Conservation (phyloP, 1,139 yeast species). For the Blastobotrys apis region DNA sequence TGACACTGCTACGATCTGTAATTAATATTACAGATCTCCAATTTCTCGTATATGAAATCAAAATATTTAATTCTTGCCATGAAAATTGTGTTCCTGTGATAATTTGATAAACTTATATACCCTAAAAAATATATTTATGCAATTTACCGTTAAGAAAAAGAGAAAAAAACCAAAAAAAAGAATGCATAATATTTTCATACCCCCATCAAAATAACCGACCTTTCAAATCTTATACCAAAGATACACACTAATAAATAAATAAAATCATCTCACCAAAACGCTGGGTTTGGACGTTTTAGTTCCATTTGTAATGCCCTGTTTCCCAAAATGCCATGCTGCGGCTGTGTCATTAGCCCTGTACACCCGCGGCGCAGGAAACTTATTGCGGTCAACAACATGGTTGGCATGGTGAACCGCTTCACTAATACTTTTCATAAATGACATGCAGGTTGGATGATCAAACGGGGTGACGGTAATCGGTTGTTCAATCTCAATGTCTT, state of each 20-base stretch:
- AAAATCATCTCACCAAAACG: slow-evolving; percentile 5
- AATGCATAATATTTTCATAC: too few species aligned
- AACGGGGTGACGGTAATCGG: slow-evolving; percentile 39
- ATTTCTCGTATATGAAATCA: too few species aligned
- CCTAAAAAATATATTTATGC: too few species aligned
- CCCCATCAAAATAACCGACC: too few species aligned
- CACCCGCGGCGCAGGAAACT: slow-evolving; percentile 16
- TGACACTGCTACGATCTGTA: too few species aligned
- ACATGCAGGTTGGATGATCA: slow-evolving; percentile 37
- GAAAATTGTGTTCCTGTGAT: too few species aligned
- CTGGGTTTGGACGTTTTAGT: slow-evolving; percentile 4
- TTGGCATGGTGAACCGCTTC: slow-evolving; percentile 35
- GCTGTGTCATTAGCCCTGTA: slow-evolving; percentile 18
- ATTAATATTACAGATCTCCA: too few species aligned
- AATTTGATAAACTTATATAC: too few species aligned
- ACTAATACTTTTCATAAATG: slow-evolving; percentile 35
- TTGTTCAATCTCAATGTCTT: slow-evolving; percentile 38
- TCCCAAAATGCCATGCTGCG: slow-evolving; percentile 8
- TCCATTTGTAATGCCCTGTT: slow-evolving; percentile 5
- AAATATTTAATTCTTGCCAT: too few species aligned
- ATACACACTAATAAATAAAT: neutral
- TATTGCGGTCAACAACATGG: slow-evolving; percentile 37
- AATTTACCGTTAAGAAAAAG: too few species aligned
- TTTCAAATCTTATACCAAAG: too few species aligned
- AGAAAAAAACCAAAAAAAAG: too few species aligned